Evolutionary conservation across 371 early-diverging fungal genomes (phyloP), one percentile per base, ranked within the genome.

Genomic region (Mucor sp.): DNA sequence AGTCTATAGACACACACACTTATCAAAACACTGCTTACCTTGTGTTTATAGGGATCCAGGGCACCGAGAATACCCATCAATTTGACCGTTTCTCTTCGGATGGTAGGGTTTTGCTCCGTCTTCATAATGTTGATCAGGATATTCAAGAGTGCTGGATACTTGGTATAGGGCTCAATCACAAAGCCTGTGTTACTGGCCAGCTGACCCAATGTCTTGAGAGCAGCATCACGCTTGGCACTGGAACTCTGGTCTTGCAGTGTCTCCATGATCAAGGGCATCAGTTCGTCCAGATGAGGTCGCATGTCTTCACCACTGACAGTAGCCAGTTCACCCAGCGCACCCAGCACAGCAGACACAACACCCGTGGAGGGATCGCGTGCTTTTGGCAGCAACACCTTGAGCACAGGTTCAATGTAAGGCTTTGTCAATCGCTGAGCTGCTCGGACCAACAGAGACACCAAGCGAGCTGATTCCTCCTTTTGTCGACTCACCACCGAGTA

Each of bases 31-130:
- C n/a, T n/a, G 15, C 43, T 50, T 74, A 93, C 89, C 86, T 93
- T 95, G 79, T 95, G 93, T 60, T 88, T 83, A 74, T 96, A 96
- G 19, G 99, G 98, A 86, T 97, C 98, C 21, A 99, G 76, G 1
- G 99, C 99, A 53, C 99, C 99, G 12, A 99, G 78, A 28, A 95
- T 94, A 67, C 99, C 99, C 72, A 99, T 88, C 19, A 94, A 76
- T 67, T 93, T 95, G 44, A 97, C 91, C 0, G 94, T 92, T 71
- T 97, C 96, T 19, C 90, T 81, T 32, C 97, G 85, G 28, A 97
- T 91, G 4, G 68, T 76, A 11, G 68, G 71, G 21, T 72, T 85
- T 69, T 87, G 92, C 79, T 97, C 98, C 0, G 92, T 88, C 72
- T 94, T 95, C 63, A 99, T 78, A 44, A 97, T 94, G 15, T 77